Evolutionary conservation across 1,284 basidiomycete genomes (phyloP), one percentile per base, ranked within the genome.

Genomic region (Lentinula novae-zelandiae): DNA sequence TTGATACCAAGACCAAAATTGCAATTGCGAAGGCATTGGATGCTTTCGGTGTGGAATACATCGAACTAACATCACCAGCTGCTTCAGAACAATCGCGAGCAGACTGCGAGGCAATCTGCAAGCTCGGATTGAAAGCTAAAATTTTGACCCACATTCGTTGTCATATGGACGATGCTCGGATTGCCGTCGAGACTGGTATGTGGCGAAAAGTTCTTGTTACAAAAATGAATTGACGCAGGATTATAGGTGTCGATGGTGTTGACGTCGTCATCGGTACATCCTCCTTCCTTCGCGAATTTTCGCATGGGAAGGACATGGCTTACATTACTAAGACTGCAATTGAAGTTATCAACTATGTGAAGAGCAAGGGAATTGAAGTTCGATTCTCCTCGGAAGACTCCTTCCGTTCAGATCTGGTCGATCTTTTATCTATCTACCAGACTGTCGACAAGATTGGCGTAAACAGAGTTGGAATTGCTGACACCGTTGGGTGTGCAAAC

Each of bases 401-500:
- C 42, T 99, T 99, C 93, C 93, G 97, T 67, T 99, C 96, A 68
- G 96, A 99, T 77, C 87, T 99, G 64, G 97, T 99, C 75, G 97
- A 99, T 80, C 84, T 99, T 54, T 85, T 99, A 60, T 96, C 93
- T 55, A 98, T 99, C 79, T 99, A 99, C 84, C 94, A 97, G 77
- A 97, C 96, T 57, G 97, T 99, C 60, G 97, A 99, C 83, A 98
- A 98, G 84, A 96, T 99, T 70, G 97, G 97, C 63, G 96, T 99
- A 60, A 96, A 99, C 83, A 90, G 97, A 68, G 97, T 99, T 67
- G 97, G 97, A 75, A 96, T 99, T 67, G 97, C 97, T 40, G 97
- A 99, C 77, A 99, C 97, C 12, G 97, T 99, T 67, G 97, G 97
- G 57, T 98, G 96, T 71, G 97, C 97, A 62, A 98, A 98, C 81